These are phyloP conservation scores for Amphicarpaea edgeworthii DNA, from an alignment of 306 rosid genomes.

Conservation along the genomic window DNA sequence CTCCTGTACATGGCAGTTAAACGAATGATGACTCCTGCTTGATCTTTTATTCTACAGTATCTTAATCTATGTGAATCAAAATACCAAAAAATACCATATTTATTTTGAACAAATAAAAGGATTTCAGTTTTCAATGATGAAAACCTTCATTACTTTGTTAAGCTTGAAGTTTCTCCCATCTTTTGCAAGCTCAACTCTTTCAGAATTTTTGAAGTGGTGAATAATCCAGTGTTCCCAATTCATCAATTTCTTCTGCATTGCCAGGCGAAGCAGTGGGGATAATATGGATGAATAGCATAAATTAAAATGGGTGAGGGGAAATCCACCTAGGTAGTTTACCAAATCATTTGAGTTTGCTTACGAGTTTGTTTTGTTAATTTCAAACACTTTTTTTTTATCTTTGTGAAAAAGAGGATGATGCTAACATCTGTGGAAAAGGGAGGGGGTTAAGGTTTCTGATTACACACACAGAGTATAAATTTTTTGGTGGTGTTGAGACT, in stretches of 20 bases:
- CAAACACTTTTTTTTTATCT: constrained; percentile 5
- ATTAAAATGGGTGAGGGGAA: constrained; percentile 13
- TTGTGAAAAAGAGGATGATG: constrained; percentile 6
- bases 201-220: constrained; percentile 30
- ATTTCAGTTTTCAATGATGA: constrained; percentile 36
- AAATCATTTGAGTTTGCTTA: background rate
- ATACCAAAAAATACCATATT: constrained; percentile 6
- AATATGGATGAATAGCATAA: constrained; percentile 24
- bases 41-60: constrained; percentile 50
- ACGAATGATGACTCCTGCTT: constrained; percentile 36
- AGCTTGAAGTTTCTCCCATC: constrained; percentile 19
- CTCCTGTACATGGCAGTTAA: constrained; percentile 34
- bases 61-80: constrained; percentile 42
- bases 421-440: constrained; percentile 1
- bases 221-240: constrained; percentile 22
- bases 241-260: constrained; percentile 24
- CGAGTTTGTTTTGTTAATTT: constrained; percentile 18
- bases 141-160: too few species aligned
- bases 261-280: constrained; percentile 16
- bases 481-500: constrained; percentile 26
- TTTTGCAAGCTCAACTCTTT: constrained; percentile 16
- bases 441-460: constrained; percentile 12
- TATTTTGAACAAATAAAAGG: constrained; percentile 17
- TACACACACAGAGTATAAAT: background rate
- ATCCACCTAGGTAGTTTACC: background rate